Evolutionary conservation across 768 basidiomycete genomes (phyloP), one percentile per base, ranked within the genome.

Genomic region (Aureoboletus auriporus): DNA sequence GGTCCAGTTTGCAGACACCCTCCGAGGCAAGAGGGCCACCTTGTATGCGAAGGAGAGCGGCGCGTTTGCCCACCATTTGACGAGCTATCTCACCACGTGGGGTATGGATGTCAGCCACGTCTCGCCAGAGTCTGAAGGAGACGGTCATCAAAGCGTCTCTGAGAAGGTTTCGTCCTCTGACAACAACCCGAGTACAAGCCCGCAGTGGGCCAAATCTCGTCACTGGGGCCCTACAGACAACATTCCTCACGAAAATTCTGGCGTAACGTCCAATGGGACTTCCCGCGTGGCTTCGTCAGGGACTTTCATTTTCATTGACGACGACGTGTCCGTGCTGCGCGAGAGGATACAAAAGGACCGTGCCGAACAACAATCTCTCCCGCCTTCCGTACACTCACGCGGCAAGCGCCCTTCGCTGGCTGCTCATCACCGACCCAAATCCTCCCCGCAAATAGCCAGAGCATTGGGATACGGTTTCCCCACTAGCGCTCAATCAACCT

Each of bases 1-100:
- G 30, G 70, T 77, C 4, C 69, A 76, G 11, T 98, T 98, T 68
- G 82, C 85, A 8, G 90, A 92, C 54, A 82, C 79, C 6, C 69
- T 98, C 42, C 83, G 83, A 60, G 91, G 93, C 12, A 90, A 85
- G 68, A 85, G 80, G 56, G 94, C 87, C 0, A 81, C 80, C 0
- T 69, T 99, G 26, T 89, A 94, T 61, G 91, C 95, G 7, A 85
- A 82, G 59, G 79, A 91, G n/a, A 82, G 79, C 54, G 89, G 90
- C 35, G 80, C 84, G 3, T 99, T 97, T 60, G 94, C 93, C 0
- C 89, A 87, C 44, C 91, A 96, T 66, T 73, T 99, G 31, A 93
- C 93, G 23, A 88, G 87, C 56, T 96, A 95, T 68, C 76, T 99
- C 49, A 89, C 89, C 17, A 80, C 88, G 6, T 98, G 95, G 95